These are phyloP conservation scores for Jasminum sambac DNA, from an alignment of 257 asterid species.

Conservation along the genomic window DNA sequence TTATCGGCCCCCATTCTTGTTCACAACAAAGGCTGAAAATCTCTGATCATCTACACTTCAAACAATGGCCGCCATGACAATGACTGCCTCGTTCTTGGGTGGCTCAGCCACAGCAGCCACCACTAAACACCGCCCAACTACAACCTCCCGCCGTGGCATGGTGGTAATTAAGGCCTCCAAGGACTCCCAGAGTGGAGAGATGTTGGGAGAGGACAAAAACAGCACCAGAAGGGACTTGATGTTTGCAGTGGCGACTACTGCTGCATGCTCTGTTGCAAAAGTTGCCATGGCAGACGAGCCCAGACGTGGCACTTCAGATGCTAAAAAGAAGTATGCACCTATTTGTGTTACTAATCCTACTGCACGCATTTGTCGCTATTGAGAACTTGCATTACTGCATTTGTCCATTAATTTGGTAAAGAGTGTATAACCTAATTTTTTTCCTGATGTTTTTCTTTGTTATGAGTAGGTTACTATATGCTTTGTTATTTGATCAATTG, in stretches of 20 bases:
- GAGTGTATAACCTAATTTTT: constrained; percentile 10
- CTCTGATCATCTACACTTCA: not conserved
- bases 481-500: not conserved
- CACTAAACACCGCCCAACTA: constrained; percentile 36
- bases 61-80: constrained; percentile 60
- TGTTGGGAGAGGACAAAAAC: constrained; percentile 36
- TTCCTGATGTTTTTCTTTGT: not conserved
- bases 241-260: constrained; percentile 57
- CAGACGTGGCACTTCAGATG: constrained; percentile 48
- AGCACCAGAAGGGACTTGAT: constrained; percentile 62
- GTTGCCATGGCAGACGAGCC: constrained; percentile 64
- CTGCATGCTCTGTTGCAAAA: constrained; percentile 44
- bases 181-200: constrained; percentile 31
- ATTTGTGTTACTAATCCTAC: constrained; percentile 75
- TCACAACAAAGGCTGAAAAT: not conserved
- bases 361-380: constrained; percentile 59
- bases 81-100: constrained; percentile 55
- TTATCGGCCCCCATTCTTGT: not conserved
- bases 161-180: constrained; percentile 46
- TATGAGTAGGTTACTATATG: not conserved
- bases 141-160: constrained; percentile 39
- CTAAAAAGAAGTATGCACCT: constrained; percentile 72
- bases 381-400: constrained; percentile 16
- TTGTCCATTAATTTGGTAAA: not conserved
- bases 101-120: constrained; percentile 34